phyloP scores from a whole-genome alignment of 192 early-diverging fungal species.

The Rhizophagus prolifer region DNA sequence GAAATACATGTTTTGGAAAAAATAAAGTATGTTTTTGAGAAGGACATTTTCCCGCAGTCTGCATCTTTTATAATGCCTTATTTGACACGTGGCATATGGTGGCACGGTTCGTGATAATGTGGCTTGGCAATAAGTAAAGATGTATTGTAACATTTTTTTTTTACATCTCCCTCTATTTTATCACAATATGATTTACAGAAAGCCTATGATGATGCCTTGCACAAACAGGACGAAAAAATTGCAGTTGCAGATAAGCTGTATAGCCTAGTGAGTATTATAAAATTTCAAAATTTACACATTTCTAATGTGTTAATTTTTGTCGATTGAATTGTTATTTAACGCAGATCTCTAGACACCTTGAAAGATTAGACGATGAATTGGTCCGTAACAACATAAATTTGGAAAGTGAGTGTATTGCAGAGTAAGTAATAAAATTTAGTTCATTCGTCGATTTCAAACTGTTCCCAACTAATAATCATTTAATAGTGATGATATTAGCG shows the following conservation, averaged over 20 bases:
- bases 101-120: conserved; percentile 7
- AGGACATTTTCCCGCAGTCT: not conserved
- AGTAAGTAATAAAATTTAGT: not conserved
- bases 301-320: not conserved
- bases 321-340: not conserved
- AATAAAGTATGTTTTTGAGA: not conserved
- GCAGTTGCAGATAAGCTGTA: conserved; percentile 9
- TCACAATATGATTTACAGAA: not conserved
- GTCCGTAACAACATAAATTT: conserved; percentile 17
- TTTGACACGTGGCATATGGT: conserved; percentile 14
- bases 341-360: conserved; percentile 3
- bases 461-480: not conserved
- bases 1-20: not conserved
- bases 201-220: conserved; percentile 3
- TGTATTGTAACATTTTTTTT: not conserved
- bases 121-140: not conserved
- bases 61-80: not conserved
- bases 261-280: conserved; percentile 3
- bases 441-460: not conserved
- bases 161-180: not conserved
- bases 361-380: conserved; percentile 12
- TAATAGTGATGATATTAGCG: not conserved
- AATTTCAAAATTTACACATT: not conserved
- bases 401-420: not conserved
- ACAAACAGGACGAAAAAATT: conserved; percentile 20